Base-by-base conservation (phyloP, 257 asterid species). In the Plantago elongata region DNA sequence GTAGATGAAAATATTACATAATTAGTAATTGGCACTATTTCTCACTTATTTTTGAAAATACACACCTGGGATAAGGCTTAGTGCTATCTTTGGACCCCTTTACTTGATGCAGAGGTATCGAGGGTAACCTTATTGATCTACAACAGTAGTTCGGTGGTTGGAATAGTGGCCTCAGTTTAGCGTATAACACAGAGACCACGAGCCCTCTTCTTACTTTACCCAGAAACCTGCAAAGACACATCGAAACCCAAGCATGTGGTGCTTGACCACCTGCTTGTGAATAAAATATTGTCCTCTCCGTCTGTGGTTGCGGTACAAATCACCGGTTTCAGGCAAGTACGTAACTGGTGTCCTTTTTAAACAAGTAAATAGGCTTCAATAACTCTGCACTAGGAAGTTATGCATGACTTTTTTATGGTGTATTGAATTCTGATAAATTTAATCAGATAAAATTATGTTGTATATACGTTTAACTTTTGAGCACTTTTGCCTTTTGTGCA, bases 291-390 rank as follows among this genome's bases (percentile, higher is more conserved):
- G 76, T 54, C 86, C 7, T 76, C 91, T 57, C 85, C 78, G 44
- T 84, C 98, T 0, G 82, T 86, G 2, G 90, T 86, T 69, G 91
- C 96, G 98, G 96, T 49, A 65, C 83, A 60, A 84, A 93, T 22
- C 90, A 88, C 45, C 83, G 96, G 14, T 91, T 86, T 70, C 92
- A 80, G 67, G 95, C 46, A 91, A 91, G 82, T 91, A 88, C 40
- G 97, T 88, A 14, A 86, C 95, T 0, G 93, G 84, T 11, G 95
- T 88, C 72, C 90, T 88, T 17, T 91, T 88, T 70, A 91, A 91
- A 82, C 97, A 95, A 5, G 80, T 88, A 51, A 81, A 81, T 72
- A 89, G 87, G 81, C 86, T 75, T 60, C 70, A 59, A 34, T 34
- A 43, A 51, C 60, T 57, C 34, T 65, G 51, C 63, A 16, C 15